Conservation (phyloP, 202 grass and related monocot species). For the Eragrostis tef region DNA sequence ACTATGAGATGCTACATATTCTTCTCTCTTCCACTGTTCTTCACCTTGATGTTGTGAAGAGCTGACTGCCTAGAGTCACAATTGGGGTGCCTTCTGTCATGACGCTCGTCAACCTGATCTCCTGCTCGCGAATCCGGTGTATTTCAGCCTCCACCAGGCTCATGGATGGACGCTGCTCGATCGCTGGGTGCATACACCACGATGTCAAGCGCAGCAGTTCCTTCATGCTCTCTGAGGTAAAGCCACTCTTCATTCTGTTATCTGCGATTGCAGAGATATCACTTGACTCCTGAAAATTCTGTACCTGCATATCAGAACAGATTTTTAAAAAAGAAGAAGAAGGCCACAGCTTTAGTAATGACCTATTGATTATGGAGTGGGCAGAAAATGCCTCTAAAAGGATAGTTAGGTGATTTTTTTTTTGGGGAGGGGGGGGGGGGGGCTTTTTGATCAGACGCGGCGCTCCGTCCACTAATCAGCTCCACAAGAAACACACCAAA, state of each 20-base stretch:
- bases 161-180: constrained; percentile 71
- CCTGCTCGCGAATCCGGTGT: constrained; percentile 72
- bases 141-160: constrained; percentile 76
- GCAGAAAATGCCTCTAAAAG: not conserved
- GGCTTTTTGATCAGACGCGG: constrained; percentile 56
- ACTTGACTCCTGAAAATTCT: constrained; percentile 65
- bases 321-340: no score
- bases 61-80: constrained; percentile 91
- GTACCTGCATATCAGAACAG: constrained; percentile 57
- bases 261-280: constrained; percentile 57
- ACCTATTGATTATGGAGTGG: constrained; percentile 8
- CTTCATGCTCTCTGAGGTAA: constrained; percentile 72
- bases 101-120: constrained; percentile 74
- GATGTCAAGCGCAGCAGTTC: constrained; percentile 72
- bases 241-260: constrained; percentile 62
- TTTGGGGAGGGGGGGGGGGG: no score
- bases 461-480: constrained; percentile 69
- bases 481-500: constrained; percentile 93
- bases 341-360: not conserved
- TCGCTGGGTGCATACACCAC: constrained; percentile 63
- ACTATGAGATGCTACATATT: constrained; percentile 32
- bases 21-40: constrained; percentile 18
- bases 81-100: constrained; percentile 64
- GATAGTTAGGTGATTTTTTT: no score
- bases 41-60: constrained; percentile 72